These are phyloP conservation scores for Fusarium sacchari DNA, from an alignment of 2,329 filamentous ascomycete genomes.

Conservation along the genomic window DNA sequence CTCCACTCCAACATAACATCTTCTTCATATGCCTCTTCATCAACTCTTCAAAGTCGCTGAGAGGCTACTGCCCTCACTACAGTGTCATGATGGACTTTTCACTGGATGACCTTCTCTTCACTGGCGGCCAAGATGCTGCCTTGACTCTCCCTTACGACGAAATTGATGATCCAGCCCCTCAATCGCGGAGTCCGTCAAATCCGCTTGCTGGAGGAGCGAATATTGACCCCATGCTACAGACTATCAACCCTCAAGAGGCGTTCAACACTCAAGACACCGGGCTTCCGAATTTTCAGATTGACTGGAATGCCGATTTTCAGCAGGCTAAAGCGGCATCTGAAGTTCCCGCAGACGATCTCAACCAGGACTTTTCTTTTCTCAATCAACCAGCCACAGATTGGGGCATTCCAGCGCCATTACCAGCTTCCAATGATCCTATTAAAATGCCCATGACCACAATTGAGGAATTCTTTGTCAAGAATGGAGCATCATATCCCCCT, in stretches of 20 bases:
- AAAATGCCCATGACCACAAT: constrained; percentile 40
- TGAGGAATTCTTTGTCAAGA: constrained; percentile 53
- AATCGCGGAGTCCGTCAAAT: constrained; percentile 22
- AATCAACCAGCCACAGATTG: constrained; percentile 21
- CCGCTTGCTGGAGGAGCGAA: constrained; percentile 3
- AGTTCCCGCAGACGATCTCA: background rate
- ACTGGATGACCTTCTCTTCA: constrained; percentile 39
- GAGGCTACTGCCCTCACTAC: background rate
- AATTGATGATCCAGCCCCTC: constrained; percentile 15
- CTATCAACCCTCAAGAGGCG: constrained; percentile 5
- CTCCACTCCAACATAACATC: constrained; percentile 26
- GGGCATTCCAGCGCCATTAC: constrained; percentile 14
- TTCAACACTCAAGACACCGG: background rate
- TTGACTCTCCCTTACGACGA: constrained; percentile 32
- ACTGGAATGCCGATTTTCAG: constrained; percentile 38
- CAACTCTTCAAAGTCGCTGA: background rate
- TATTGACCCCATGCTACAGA: background rate
- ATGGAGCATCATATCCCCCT: constrained; percentile 54
- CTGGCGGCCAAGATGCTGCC: constrained; percentile 22
- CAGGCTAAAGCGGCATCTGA: constrained; percentile 17
- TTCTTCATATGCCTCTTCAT: constrained; percentile 12
- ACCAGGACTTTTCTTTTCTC: constrained; percentile 34
- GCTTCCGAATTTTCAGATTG: constrained; percentile 9
- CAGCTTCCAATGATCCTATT: background rate
- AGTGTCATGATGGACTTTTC: constrained; percentile 32